These are phyloP conservation scores for Bidens hawaiensis DNA, from an alignment of 140 eudicot genomes.

Conservation along the genomic window DNA sequence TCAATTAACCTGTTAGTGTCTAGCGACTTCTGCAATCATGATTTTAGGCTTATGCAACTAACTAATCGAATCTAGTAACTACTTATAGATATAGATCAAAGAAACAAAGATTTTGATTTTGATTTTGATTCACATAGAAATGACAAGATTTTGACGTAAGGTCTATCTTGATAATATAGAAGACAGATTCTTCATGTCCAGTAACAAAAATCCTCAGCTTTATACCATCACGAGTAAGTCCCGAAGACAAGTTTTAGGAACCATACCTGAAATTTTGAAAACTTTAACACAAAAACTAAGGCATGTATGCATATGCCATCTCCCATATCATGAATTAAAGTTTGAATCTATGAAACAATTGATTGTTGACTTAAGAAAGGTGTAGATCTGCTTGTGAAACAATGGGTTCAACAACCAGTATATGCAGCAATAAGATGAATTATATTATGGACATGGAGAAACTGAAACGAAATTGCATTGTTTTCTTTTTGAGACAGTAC, in stretches of 20 bases:
- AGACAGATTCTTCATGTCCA: not conserved
- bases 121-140: not conserved
- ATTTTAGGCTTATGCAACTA: too few relatives aligned
- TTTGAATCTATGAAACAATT: slow-evolving; percentile 14
- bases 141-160: not conserved
- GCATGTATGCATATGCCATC: not conserved
- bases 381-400: slow-evolving; percentile 33
- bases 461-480: slow-evolving; percentile 24
- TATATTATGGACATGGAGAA: slow-evolving; percentile 31
- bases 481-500: slow-evolving; percentile 15
- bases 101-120: not conserved
- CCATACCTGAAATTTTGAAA: not conserved
- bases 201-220: not conserved
- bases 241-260: not conserved
- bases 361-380: slow-evolving; percentile 3
- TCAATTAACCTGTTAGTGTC: too few relatives aligned
- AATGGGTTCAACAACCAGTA: slow-evolving; percentile 34
- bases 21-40: too few relatives aligned
- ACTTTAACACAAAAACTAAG: not conserved
- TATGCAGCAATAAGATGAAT: slow-evolving; percentile 15
- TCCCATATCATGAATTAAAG: not conserved
- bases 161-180: not conserved
- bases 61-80: too few relatives aligned
- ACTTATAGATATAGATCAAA: not conserved
- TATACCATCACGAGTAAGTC: not conserved